Evolutionary conservation across 352 stramenopile genomes (phyloP), one percentile per base, ranked within the genome.

Genomic region (Achlya hypogyna): DNA sequence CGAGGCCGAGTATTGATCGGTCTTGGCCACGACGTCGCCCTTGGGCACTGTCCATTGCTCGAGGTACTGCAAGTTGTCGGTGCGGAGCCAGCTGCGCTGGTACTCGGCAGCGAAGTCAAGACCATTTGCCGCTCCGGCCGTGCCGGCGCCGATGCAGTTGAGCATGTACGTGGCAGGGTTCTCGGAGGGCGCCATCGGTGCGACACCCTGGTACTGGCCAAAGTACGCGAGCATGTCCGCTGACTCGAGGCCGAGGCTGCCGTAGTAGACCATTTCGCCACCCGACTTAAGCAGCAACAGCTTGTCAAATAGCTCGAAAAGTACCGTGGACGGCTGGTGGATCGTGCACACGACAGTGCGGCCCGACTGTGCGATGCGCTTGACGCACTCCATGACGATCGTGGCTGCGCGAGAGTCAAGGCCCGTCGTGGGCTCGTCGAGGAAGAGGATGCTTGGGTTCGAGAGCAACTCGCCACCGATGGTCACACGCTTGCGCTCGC

Each of bases 131-230:
- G 87, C 76, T 2, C 4, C 40, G 38, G 6, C 65, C 2, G 78
- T 73, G 63, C 75, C 73, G 68, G 68, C 78, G 68, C 75, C 77
- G 71, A 85, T 82, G 23, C 69, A 80, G 53, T 82, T 75, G 25
- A 96, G 71, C 85, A 96, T 95, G 84, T 85, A 96, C 43, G 88
- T 93, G 14, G 87, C 86, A 20, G 88, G 87, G 54, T 96, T 96
- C 63, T 90, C 84, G 43, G 75, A 74, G 32, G 54, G 58, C 4
- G 72, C 69, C 58, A 97, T 94, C 6, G 5, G 56, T 10, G 18
- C 6, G 9, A 64, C 22, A 1, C 29, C 20, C 4, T 64, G 9
- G 28, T 88, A 72, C n/a, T 82, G 64, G 2, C 79, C 70, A 27
- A 89, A 85, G 60, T 84, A 87, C 70, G 87, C 82, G 27, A 74